A percentile compares a stretch with the other conserved stretches of the same genome.
These are phyloP conservation scores for Penicillium sp. DNA, from an alignment of 2,329 filamentous ascomycete genomes.

Conservation along the genomic window DNA sequence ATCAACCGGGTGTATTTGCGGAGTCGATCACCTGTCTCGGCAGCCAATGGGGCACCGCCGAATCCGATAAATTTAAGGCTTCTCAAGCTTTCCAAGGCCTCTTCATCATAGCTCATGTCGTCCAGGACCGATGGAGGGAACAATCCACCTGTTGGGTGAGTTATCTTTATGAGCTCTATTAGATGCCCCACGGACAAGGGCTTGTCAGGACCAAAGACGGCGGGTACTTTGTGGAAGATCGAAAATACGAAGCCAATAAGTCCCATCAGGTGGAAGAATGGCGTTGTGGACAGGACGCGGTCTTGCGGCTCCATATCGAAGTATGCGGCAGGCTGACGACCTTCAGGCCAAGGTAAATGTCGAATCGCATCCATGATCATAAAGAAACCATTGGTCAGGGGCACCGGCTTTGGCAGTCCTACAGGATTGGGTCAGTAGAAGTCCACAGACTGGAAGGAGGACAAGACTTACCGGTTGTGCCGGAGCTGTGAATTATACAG, in stretches of 20 bases:
- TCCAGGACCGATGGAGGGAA: slow-evolving; percentile 26
- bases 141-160: slow-evolving; percentile 17
- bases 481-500: slow-evolving; percentile 37
- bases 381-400: slow-evolving; percentile 28
- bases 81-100: slow-evolving; percentile 12
- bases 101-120: slow-evolving; percentile 21
- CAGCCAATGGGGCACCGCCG: slow-evolving; percentile 21
- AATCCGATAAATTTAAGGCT: slow-evolving; percentile 10
- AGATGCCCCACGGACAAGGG: slow-evolving; percentile 24
- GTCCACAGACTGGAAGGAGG: not conserved
- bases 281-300: slow-evolving; percentile 18
- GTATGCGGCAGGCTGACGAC: slow-evolving; percentile 11
- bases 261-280: slow-evolving; percentile 31
- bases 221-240: slow-evolving; percentile 18
- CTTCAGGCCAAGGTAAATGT: slow-evolving; percentile 13
- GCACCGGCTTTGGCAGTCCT: slow-evolving; percentile 32
- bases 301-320: slow-evolving; percentile 9
- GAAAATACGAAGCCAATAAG: slow-evolving; percentile 15
- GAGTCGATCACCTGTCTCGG: slow-evolving; percentile 17
- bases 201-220: slow-evolving; percentile 24
- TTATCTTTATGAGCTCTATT: slow-evolving; percentile 15
- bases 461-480: slow-evolving; percentile 30
- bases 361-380: slow-evolving; percentile 9
- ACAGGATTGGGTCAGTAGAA: slow-evolving; percentile 24
- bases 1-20: slow-evolving; percentile 13